Conservation (phyloP, 129 eudicot genomes). For the Solidago caesia region DNA sequence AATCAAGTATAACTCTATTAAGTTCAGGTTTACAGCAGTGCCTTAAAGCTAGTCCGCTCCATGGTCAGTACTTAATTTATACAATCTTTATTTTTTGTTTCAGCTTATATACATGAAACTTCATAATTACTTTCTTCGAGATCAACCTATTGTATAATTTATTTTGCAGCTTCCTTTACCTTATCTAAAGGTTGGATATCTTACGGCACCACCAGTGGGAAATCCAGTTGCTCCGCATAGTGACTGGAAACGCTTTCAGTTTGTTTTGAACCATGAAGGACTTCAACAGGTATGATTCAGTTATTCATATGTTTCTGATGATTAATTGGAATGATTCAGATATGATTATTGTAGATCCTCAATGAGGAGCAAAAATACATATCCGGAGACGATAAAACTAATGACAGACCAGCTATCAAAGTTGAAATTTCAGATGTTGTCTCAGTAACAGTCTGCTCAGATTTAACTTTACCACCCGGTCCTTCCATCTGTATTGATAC, state of each 20-base stretch:
- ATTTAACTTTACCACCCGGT: constrained; percentile 91
- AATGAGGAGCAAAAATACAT: constrained; percentile 47
- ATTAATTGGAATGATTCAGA: not conserved
- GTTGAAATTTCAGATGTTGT: constrained; percentile 61
- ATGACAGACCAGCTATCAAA: constrained; percentile 42
- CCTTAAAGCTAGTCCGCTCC: constrained; percentile 80
- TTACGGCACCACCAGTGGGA: constrained; percentile 75
- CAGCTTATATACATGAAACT: not conserved
- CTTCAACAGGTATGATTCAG: constrained; percentile 63
- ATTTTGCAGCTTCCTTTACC: constrained; percentile 86
- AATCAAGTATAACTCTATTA: not conserved
- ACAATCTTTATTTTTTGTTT: not conserved
- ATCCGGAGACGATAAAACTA: constrained; percentile 36
- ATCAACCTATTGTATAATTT: not conserved
- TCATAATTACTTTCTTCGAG: not conserved
- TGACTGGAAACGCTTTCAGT: constrained; percentile 82
- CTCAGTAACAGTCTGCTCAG: constrained; percentile 80
- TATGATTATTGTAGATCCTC: constrained; percentile 44
- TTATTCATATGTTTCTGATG: constrained; percentile 1
- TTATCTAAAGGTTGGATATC: constrained; percentile 78
- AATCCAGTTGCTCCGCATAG: constrained; percentile 76
- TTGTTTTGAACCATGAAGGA: constrained; percentile 84
- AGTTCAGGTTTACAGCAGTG: constrained; percentile 85
- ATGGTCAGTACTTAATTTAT: constrained; percentile 22
- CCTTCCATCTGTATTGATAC: constrained; percentile 81